Base-by-base conservation (phyloP, 257 asterid species). In the Galeopsis tetrahit region DNA sequence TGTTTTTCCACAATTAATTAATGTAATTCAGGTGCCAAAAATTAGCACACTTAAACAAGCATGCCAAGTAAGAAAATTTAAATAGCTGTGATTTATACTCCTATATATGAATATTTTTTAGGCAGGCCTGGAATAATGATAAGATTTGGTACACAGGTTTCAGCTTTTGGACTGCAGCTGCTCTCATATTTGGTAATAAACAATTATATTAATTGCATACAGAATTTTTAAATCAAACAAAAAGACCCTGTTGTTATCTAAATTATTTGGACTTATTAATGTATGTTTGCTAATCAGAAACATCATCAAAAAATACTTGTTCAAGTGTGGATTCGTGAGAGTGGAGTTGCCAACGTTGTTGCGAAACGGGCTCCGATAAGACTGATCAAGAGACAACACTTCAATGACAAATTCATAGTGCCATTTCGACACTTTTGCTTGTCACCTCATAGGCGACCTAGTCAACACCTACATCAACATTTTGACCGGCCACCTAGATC, bases 1-100 rank as follows among this genome's bases (percentile, higher is more conserved):
- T 17, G 8, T 9, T 53, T 55, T 65, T 10, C 51, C 89, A 8
- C 89, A 83, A 53, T 74, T 88, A 21, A 21, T 21, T 21, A 21
- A n/a, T n/a, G n/a, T n/a, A n/a, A 21, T 21, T 66, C 77, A 81
- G 74, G 86, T 86, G 69, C 89, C 96, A 51, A 69, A 69, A 35
- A 68, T 63, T 34, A 40, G 70, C 46, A 82, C 85, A 0, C 77
- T 86, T 2, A 34, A 70, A 13, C 46, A 49, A 33, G 83, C 86
- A 59, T 83, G 58, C 51, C 0, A 78, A 2, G 95, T 85, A 79
- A 75, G 82, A 61, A 34, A 78, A 15, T 10, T 49, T 62, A 35
- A 10, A 34, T 59, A 59, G 6, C 7, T 35, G 9, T 60, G 11
- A 31, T 63, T 7, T 15, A 58, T 48, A 9, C n/a, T n/a, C n/a